Base-by-base conservation (phyloP, 768 basidiomycete species). In the Russula dissimulans region DNA sequence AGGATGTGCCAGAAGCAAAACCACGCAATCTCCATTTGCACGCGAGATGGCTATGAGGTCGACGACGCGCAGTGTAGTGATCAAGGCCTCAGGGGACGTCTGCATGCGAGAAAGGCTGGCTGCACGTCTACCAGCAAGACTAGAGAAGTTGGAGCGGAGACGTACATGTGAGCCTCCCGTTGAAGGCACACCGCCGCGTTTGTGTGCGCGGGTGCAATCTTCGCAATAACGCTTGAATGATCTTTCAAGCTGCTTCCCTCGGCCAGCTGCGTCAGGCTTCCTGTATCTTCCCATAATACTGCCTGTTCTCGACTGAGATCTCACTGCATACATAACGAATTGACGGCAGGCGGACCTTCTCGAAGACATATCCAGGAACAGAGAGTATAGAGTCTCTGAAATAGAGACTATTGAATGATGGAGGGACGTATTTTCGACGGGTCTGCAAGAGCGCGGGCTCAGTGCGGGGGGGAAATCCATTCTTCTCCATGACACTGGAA, bases 101-200 rank as follows among this genome's bases (percentile, higher is more conserved):
- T 77, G 70, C 68, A 89, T 73, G 49, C 75, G 75, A 57, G 78
- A 77, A 38, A 86, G 75, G 48, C 84, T 85, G 59, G 42, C 22
- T 29, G 47, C 18, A 54, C 46, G 55, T 62, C 43, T 38, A 29
- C 39, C 22, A 47, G 53, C 10, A 9, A 47, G 15, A 15, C 22
- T 22, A 41, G 44, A 41, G 50, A 51, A 47, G 42, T 42, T 14
- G 2, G 26, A 2, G 12, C 31, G 47, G 32, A 55, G 50, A 50
- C 65, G 42, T 69, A 85, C 86, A 87, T 82, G 71, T 86, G 85
- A 4, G 84, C 82, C 71, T 89, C 86, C 57, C 86, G 76, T 67
- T 87, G 85, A 38, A 89, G 72, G 70, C 80, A 84, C 76, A 87
- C 81, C 4, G 86, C 85, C 15, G 81, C 85, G 69, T 86, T 86